Evolutionary conservation across 352 stramenopile genomes (phyloP).

Genomic region (Phytophthora sojae): DNA sequence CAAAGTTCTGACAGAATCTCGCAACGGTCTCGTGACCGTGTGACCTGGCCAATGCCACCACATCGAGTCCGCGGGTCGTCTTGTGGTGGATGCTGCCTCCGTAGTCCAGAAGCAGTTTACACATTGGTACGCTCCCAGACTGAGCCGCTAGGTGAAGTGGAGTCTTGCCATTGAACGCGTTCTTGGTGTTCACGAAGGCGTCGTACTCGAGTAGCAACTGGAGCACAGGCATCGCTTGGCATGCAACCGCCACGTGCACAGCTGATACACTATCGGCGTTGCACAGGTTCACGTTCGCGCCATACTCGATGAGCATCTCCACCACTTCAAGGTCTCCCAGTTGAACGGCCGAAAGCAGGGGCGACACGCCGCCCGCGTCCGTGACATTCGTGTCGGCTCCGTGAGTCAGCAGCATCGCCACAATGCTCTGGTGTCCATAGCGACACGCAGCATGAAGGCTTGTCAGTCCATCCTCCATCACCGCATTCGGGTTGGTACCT

Average conservation of each 20-base stretch:
- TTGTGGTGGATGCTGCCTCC: slow-evolving; percentile 40
- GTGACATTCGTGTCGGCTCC: slow-evolving; percentile 52
- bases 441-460: slow-evolving; percentile 59
- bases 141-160: slow-evolving; percentile 67
- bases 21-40: slow-evolving; percentile 42
- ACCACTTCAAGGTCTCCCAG: slow-evolving; percentile 55
- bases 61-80: slow-evolving; percentile 38
- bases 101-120: slow-evolving; percentile 52
- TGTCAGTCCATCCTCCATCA: slow-evolving; percentile 45
- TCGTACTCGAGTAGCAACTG: slow-evolving; percentile 54
- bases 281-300: slow-evolving; percentile 59
- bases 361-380: slow-evolving; percentile 52
- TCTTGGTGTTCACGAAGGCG: slow-evolving; percentile 58
- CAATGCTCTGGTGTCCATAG: slow-evolving; percentile 55
- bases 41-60: slow-evolving; percentile 33
- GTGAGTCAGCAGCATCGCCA: slow-evolving; percentile 50
- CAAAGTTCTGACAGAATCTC: slow-evolving; percentile 38
- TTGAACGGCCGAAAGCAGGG: slow-evolving; percentile 61
- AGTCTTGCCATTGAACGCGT: slow-evolving; percentile 60
- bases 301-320: slow-evolving; percentile 51
- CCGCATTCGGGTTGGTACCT: slow-evolving; percentile 50
- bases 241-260: slow-evolving; percentile 60
- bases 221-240: slow-evolving; percentile 45
- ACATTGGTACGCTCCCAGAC: slow-evolving; percentile 56
- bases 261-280: slow-evolving; percentile 55